Base-by-base conservation (phyloP, 805 yeast species). In the Gaillardinia entomophila region DNA sequence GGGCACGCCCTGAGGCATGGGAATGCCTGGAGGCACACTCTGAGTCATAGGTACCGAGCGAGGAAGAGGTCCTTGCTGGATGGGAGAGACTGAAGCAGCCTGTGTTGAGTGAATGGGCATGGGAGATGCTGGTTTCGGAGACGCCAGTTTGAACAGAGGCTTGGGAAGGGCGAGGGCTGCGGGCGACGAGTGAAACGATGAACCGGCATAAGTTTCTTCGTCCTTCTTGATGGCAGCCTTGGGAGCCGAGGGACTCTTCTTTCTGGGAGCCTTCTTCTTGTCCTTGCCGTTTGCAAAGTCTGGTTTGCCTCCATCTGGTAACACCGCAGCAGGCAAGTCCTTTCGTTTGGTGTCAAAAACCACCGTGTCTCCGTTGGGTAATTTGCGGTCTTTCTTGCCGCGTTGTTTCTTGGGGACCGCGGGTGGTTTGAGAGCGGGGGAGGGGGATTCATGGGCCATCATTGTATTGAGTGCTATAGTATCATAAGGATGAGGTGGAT, bases 161-260 rank as follows among this genome's bases (percentile, higher is more conserved):
- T 72, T 73, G 12, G 79, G 79, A 38, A 73, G 63, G 12, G 73
- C 68, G 36, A 71, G 54, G 3, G 78, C 77, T 22, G 73, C 72
- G 1, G 79, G 79, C 16, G 76, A 71, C 20, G 74, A 67, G 46
- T 70, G 75, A 46, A 73, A 73, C 24, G 78, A 69, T 24, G 77
- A 68, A 19, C 79, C 79, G 33, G 79, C 79, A 49, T 72, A 73
- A 32, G 64, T 58, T 18, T 60, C 61, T 33, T 52, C 60, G 13
- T 22, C 44, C 31, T 42, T 39, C 43, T 24, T 37, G 25, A 27
- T 30, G 11, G 33, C 5, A 26, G 33, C 34, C 30, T 42, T 36
- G 30, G 32, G 18, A 6, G 4, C 6, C 8, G 22, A 6, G 6
- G 24, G 18, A 11, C 35, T 28, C 31, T 40, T 36, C 18, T 34